Conservation (phyloP, 805 yeast species). For the Lachancea dasiensis region DNA sequence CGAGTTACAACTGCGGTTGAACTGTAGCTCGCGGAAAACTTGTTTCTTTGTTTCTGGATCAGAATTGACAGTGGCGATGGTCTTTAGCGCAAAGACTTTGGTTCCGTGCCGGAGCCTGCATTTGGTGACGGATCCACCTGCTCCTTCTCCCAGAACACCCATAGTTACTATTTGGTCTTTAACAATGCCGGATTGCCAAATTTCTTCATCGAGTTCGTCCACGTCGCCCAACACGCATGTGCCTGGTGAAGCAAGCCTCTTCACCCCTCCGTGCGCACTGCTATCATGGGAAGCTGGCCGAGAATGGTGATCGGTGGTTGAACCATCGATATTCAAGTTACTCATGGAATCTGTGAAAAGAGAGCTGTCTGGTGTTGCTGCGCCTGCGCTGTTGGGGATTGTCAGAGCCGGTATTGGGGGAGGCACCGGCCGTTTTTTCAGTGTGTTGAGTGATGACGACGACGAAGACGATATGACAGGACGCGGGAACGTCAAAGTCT, state of each 20-base stretch:
- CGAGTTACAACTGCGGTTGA: slow-evolving; percentile 74
- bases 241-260: slow-evolving; percentile 1
- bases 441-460: slow-evolving; percentile 6
- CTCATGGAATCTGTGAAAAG: slow-evolving; percentile 9
- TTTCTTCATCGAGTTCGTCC: slow-evolving; percentile 59
- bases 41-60: slow-evolving; percentile 86
- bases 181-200: slow-evolving; percentile 57
- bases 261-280: too few species aligned
- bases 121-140: slow-evolving; percentile 84
- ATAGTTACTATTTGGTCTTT: slow-evolving; percentile 59
- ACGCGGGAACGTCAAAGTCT: slow-evolving; percentile 15
- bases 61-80: slow-evolving; percentile 38
- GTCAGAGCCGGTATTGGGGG: slow-evolving; percentile 19
- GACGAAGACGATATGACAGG: slow-evolving; percentile 20
- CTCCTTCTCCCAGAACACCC: slow-evolving; percentile 83
- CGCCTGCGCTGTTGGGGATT: slow-evolving; percentile 9
- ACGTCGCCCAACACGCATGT: slow-evolving; percentile 33
- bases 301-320: neutral
- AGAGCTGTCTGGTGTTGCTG: slow-evolving; percentile 4
- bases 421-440: slow-evolving; percentile 29
- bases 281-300: neutral
- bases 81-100: slow-evolving; percentile 75
- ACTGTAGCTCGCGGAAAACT: slow-evolving; percentile 83
- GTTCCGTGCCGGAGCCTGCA: slow-evolving; percentile 57
- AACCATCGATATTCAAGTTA: slow-evolving; percentile 3